Evolutionary conservation across 2,329 filamentous ascomycete genomes (phyloP).

Genomic region (Cladorrhinum sp.): DNA sequence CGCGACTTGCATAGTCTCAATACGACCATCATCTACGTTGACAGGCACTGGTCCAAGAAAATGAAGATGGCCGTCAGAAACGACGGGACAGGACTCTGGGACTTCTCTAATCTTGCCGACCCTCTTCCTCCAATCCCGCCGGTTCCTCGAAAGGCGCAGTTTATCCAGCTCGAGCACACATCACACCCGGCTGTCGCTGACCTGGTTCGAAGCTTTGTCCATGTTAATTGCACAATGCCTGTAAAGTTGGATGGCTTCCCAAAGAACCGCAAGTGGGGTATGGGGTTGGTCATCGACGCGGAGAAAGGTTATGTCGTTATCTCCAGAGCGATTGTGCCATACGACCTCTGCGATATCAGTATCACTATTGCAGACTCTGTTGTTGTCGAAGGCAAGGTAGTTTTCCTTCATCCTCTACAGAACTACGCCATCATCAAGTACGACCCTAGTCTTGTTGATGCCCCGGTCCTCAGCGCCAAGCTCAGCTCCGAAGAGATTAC

Average conservation of each 20-base stretch:
- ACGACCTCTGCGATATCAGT: slow-evolving; percentile 93
- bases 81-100: slow-evolving; percentile 87
- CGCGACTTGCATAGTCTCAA: slow-evolving; percentile 91
- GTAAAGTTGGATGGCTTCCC: slow-evolving; percentile 98
- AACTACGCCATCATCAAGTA: slow-evolving; percentile 97
- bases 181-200: slow-evolving; percentile 88
- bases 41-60: slow-evolving; percentile 92
- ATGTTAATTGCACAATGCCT: slow-evolving; percentile 88
- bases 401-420: slow-evolving; percentile 94
- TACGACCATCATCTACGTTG: slow-evolving; percentile 87
- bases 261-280: slow-evolving; percentile 88
- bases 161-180: slow-evolving; percentile 87
- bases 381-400: slow-evolving; percentile 87
- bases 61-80: slow-evolving; percentile 93
- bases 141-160: slow-evolving; percentile 75
- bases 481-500: slow-evolving; percentile 79
- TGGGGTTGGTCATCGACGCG: slow-evolving; percentile 95
- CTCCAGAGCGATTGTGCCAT: slow-evolving; percentile 89
- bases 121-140: slow-evolving; percentile 72
- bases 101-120: slow-evolving; percentile 82
- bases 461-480: slow-evolving; percentile 84
- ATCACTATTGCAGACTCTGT: slow-evolving; percentile 96
- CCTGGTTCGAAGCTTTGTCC: slow-evolving; percentile 90
- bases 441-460: slow-evolving; percentile 87
- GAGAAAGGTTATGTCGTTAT: slow-evolving; percentile 94